Conservation (phyloP, 768 basidiomycete genomes). For the Phanerodontia chrysosporium region DNA sequence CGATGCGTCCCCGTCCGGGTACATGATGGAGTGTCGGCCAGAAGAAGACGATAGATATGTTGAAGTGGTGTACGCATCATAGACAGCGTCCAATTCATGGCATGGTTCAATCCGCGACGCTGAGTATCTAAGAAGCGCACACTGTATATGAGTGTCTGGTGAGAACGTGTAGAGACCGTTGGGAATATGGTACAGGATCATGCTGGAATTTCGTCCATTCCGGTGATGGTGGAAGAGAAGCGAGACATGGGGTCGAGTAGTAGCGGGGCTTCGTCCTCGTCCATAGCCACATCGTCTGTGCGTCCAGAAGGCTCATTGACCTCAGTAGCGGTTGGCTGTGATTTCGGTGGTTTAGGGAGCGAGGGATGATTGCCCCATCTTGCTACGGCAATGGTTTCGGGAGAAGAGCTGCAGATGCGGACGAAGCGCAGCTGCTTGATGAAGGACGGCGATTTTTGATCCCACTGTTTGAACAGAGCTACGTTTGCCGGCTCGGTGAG, state of each 20-base stretch:
- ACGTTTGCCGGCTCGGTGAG: slow-evolving; percentile 70
- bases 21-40: slow-evolving; percentile 11
- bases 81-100: background rate
- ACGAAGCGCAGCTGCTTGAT: slow-evolving; percentile 71
- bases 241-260: slow-evolving; percentile 27
- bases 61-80: slow-evolving; percentile 29
- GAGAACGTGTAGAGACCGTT: background rate
- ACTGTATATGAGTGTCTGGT: background rate
- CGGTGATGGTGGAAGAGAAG: slow-evolving; percentile 34
- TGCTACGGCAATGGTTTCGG: slow-evolving; percentile 45
- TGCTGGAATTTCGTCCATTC: slow-evolving; percentile 31
- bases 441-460: slow-evolving; percentile 69
- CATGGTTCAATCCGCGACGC: background rate
- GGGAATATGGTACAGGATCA: background rate
- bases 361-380: slow-evolving; percentile 55
- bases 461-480: slow-evolving; percentile 72
- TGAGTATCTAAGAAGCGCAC: background rate
- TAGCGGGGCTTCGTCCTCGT: slow-evolving; percentile 25
- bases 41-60: slow-evolving; percentile 27
- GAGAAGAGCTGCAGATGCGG: slow-evolving; percentile 60
- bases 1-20: slow-evolving; percentile 33
- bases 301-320: background rate
- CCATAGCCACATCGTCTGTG: slow-evolving; percentile 18
- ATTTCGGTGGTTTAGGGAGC: slow-evolving; percentile 17
- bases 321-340: slow-evolving; percentile 12